Conservation (phyloP, 495 filamentous ascomycete species). For the Penicillium diatomitis region DNA sequence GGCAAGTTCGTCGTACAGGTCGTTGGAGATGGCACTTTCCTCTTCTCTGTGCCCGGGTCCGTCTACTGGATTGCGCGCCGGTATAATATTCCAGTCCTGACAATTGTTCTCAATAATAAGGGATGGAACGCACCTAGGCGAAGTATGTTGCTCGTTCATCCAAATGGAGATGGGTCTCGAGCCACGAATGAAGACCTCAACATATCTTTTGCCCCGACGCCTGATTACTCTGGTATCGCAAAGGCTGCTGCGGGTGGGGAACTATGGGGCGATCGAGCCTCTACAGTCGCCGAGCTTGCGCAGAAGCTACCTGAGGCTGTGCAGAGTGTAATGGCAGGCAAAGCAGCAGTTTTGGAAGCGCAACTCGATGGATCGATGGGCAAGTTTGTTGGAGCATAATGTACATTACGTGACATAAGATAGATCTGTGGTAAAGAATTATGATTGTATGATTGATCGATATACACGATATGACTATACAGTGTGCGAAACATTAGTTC, state of each 20-base stretch:
- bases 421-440: too few species aligned
- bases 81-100: constrained; percentile 82
- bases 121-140: constrained; percentile 82
- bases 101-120: constrained; percentile 90
- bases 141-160: constrained; percentile 73
- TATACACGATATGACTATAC: too few species aligned
- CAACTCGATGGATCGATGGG: constrained; percentile 38
- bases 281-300: constrained; percentile 53
- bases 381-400: constrained; percentile 21
- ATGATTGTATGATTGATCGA: too few species aligned
- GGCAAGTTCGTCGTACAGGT: constrained; percentile 87
- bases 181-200: constrained; percentile 81
- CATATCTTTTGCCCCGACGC: constrained; percentile 76
- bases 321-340: constrained; percentile 55
- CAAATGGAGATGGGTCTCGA: constrained; percentile 66
- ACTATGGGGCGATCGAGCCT: constrained; percentile 58
- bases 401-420: too few species aligned
- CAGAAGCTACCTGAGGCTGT: constrained; percentile 55
- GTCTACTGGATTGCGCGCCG: constrained; percentile 89
- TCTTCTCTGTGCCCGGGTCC: constrained; percentile 80
- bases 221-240: constrained; percentile 87
- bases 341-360: constrained; percentile 57
- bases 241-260: constrained; percentile 79
- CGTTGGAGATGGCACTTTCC: constrained; percentile 85
- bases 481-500: too few species aligned